These are phyloP conservation scores for Durusdinium trenchii DNA, from an alignment of 73 alveolate species.

Conservation along the genomic window DNA sequence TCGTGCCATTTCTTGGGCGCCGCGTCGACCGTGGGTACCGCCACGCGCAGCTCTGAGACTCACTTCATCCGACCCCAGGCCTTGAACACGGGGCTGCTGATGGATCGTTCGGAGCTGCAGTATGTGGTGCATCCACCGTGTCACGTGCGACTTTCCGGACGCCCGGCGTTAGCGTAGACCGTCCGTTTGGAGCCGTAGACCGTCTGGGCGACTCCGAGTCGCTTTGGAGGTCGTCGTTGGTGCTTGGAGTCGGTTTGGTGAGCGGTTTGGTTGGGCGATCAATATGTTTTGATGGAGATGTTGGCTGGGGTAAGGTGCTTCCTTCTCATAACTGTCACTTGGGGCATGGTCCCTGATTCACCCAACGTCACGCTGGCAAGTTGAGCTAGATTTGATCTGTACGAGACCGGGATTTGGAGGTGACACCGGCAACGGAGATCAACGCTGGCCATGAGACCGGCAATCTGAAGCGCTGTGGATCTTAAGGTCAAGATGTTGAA, in stretches of 20 bases:
- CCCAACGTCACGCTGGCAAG: constrained; percentile 93
- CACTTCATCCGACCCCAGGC: not conserved
- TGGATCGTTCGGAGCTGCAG: constrained; percentile 17
- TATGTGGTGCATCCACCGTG: constrained; percentile 86
- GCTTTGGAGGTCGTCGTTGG: not conserved
- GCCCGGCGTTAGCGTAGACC: not conserved
- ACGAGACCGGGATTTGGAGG: no score
- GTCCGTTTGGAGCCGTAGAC: not conserved
- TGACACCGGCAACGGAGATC: no score
- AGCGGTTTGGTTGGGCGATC: not conserved
- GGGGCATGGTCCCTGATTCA: no score
- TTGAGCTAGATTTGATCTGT: no score
- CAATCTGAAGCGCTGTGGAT: no score
- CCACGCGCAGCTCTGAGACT: no score
- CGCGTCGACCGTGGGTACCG: no score
- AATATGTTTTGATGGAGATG: not conserved
- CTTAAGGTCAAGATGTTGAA: constrained; percentile 99
- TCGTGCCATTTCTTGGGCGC: no score
- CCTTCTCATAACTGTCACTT: no score
- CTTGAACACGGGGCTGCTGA: constrained; percentile 16
- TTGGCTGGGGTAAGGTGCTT: not conserved
- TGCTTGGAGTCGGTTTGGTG: not conserved
- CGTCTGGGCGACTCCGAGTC: no score
- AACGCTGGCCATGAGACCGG: no score
- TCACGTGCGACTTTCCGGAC: constrained; percentile 74